Conservation (phyloP, 1,284 basidiomycete genomes). For the Pseudozyma pruni region DNA sequence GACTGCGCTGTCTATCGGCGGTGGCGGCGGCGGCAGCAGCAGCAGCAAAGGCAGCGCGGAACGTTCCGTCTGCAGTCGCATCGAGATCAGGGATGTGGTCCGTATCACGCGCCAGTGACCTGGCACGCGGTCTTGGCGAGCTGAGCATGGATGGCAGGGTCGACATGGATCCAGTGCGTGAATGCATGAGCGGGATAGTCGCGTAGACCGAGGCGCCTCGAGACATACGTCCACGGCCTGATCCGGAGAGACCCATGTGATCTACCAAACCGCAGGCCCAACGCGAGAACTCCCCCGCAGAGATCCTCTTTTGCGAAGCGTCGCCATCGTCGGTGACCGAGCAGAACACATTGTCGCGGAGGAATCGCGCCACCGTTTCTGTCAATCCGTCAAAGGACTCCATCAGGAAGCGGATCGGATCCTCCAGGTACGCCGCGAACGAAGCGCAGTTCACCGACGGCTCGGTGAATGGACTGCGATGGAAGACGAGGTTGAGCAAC, state of each 20-base stretch:
- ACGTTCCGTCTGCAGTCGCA: slow-evolving; percentile 25
- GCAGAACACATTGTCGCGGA: slow-evolving; percentile 87
- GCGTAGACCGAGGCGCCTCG: slow-evolving; percentile 46
- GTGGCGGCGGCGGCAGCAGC: slow-evolving; percentile 13
- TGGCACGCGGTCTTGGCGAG: slow-evolving; percentile 34
- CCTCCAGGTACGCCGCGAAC: slow-evolving; percentile 82
- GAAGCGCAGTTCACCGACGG: slow-evolving; percentile 81
- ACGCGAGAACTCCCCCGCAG: slow-evolving; percentile 83
- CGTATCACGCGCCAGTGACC: slow-evolving; percentile 31
- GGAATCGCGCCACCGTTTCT: slow-evolving; percentile 81
- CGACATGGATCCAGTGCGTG: slow-evolving; percentile 45
- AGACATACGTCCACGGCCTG: slow-evolving; percentile 33
- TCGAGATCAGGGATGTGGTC: slow-evolving; percentile 27
- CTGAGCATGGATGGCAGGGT: slow-evolving; percentile 42
- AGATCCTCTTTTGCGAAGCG: slow-evolving; percentile 73
- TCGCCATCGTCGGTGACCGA: slow-evolving; percentile 74
- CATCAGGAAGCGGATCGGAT: slow-evolving; percentile 86
- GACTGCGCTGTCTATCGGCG: slow-evolving; percentile 20
- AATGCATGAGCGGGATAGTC: slow-evolving; percentile 51
- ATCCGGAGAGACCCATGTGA: slow-evolving; percentile 61
- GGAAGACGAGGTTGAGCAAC: slow-evolving; percentile 98
- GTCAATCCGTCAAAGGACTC: slow-evolving; percentile 93
- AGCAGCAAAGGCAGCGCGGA: slow-evolving; percentile 18
- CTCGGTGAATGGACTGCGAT: slow-evolving; percentile 97
- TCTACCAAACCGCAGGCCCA: slow-evolving; percentile 86